Evolutionary conservation across 1,284 basidiomycete genomes (phyloP), one percentile per base, ranked within the genome.

Genomic region (Leccinum subatratum): DNA sequence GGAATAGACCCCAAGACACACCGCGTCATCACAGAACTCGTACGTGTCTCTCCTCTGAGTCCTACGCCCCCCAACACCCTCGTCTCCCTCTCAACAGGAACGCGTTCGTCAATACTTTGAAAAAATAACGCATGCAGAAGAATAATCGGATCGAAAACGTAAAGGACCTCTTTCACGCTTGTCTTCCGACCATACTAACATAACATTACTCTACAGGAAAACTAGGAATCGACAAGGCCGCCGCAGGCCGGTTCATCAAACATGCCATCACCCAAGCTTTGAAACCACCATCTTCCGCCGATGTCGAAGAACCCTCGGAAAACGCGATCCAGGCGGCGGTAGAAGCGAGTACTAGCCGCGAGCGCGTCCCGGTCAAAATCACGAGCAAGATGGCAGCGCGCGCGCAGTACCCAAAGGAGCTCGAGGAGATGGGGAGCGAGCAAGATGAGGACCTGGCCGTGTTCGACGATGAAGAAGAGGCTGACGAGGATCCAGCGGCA

Each of bases 1-100:
- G 92, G 92, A 3, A 81, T 93, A 56, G 90, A 93, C 72, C 91
- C 92, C 1, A 89, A 84, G 73, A 86, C 86, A 0, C 92, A 94
- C 74, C 84, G 88, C 14, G 89, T 94, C 59, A 78, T 92, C 28
- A 75, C 79, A 22, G 92, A 94, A 75, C 82, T 94, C 66, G 92
- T 92, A 70, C 63, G 83, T 73, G 3, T n/a, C 4, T 37, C 37
- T 18, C 16, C 30, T 61, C 48, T 45, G 45, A 48, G 5, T 60
- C 28, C 14, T 9, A 8, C 16, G 6, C 25, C 22, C 0, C 22
- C 1, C 22, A 22, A 4, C 32, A 34, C 11, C 4, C 25, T 6
- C 16, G 7, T 3, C 1, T 7, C 14, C 11, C 22, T 32, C 34
- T 12, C 11, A 12, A 32, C 65, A 93, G 92, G 88, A 90, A 70